Evolutionary conservation across 140 eudicot species (phyloP).

Genomic region (Erigeron philadelphicus): DNA sequence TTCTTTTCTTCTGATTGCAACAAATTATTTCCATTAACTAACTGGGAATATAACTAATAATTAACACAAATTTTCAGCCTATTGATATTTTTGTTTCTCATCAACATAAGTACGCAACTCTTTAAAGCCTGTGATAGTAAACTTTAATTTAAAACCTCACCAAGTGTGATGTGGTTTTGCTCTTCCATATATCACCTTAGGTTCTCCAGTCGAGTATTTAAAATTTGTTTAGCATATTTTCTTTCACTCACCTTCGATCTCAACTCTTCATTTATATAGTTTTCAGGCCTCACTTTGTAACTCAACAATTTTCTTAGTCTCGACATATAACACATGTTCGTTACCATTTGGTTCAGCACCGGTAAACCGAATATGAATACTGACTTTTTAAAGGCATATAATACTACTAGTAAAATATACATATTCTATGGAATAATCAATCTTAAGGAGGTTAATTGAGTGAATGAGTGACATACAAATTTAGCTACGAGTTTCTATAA

Average conservation of each 20-base stretch:
- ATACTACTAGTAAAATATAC: too few relatives aligned
- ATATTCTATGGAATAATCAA: too few relatives aligned
- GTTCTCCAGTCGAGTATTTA: conserved; percentile 40
- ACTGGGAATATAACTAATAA: conserved; percentile 36
- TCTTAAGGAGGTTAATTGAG: too few relatives aligned
- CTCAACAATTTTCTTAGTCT: conserved; percentile 29
- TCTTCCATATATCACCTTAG: conserved; percentile 40
- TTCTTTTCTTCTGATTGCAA: conserved; percentile 44
- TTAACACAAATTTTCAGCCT: conserved; percentile 32
- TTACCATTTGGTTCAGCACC: too few relatives aligned
- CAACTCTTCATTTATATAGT: conserved; percentile 45
- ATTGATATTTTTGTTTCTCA: conserved; percentile 45
- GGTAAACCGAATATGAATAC: too few relatives aligned
- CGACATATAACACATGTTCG: conserved; percentile 23
- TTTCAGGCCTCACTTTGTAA: conserved; percentile 40
- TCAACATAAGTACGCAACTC: conserved; percentile 33
- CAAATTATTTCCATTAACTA: conserved; percentile 32
- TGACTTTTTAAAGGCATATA: too few relatives aligned
- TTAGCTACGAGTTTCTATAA: too few relatives aligned
- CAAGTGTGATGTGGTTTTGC: conserved; percentile 34
- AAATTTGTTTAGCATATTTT: conserved; percentile 36
- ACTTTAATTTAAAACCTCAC: conserved; percentile 43
- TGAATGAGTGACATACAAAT: too few relatives aligned
- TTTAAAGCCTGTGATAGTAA: conserved; percentile 42
- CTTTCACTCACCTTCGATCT: conserved; percentile 44